Evolutionary conservation across 306 rosid genomes (phyloP).

Genomic region (Rosa lucieae): DNA sequence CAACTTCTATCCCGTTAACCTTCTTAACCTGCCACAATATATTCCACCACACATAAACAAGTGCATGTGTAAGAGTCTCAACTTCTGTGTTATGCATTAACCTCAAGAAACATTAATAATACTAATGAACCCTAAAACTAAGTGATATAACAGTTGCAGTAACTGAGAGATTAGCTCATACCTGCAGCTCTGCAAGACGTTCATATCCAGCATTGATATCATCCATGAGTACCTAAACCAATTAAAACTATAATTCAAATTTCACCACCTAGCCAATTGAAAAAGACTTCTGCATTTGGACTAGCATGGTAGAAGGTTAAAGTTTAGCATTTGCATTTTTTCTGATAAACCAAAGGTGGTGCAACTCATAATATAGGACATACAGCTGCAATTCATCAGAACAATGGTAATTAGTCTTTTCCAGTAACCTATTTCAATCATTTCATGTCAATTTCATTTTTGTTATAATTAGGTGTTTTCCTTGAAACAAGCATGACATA

Average conservation of each 20-base stretch:
- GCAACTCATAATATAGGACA: not conserved
- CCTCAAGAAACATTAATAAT: not conserved
- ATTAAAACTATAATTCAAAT: constrained; percentile 23
- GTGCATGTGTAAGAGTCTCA: not conserved
- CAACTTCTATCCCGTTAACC: constrained; percentile 71
- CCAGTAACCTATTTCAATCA: not conserved
- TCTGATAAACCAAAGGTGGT: not conserved
- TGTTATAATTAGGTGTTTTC: not conserved
- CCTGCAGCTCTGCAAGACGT: constrained; percentile 92
- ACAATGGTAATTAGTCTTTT: not conserved
- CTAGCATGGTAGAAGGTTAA: not conserved
- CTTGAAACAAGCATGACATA: not conserved
- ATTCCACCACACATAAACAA: constrained; percentile 10
- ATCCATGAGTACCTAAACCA: constrained; percentile 80
- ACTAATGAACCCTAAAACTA: not conserved
- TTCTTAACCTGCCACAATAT: constrained; percentile 60
- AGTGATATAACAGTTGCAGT: not conserved
- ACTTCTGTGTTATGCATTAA: not conserved
- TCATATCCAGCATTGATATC: constrained; percentile 93
- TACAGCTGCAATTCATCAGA: not conserved
- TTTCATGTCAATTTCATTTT: not conserved
- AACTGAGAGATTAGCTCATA: constrained; percentile 24
- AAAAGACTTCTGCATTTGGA: not conserved
- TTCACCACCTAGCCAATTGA: not conserved
- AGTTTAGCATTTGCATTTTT: not conserved